Evolutionary conservation across 2,329 filamentous ascomycete species (phyloP), one percentile per base, ranked within the genome.

Genomic region (Lasiodiplodia hormozganensis): DNA sequence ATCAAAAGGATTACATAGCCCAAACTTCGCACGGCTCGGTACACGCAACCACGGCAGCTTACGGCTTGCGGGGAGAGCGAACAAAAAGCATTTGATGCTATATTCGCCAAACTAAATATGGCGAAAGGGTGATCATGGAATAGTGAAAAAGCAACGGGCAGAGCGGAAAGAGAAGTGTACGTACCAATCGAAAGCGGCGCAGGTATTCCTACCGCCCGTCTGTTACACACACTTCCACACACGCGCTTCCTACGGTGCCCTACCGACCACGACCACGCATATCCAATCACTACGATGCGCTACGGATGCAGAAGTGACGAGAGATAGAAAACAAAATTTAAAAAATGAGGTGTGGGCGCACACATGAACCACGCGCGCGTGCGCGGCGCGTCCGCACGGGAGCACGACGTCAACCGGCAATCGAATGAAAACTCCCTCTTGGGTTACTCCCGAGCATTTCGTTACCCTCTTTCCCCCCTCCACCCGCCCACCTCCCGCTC

Each of bases 241-340:
- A 8, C 40, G 7, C 40, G 40, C 40, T 43, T 43, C 40, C 40
- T 43, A 6, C 16, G 18, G 8, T 43, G n/a, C n/a, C n/a, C 7
- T 47, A n/a, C 40, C 43, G 18, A 7, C 43, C 18, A n/a, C 43
- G 43, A 47, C 18, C 7, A 47, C 21, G 43, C 18, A 21, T 47
- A 62, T 36, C 58, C 58, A 49, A 62, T 62, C 58, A 62, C 31
- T 40, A 62, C 18, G 58, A 62, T 51, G 58, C 58, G 47, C 58
- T 25, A 62, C 58, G 18, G 43, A 47, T 3, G 43, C 43, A 47
- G 10, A 47, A 18, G 43, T 21, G 21, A 47, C 43, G 21, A 47
- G 43, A 47, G 43, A 47, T 21, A 47, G 43, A 47, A 47, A 47
- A 47, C 18, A 34, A 8, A 47, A 47, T 11, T n/a, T 4, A n/a